Evolutionary conservation across 2,329 filamentous ascomycete genomes (phyloP).

Genomic region (Aspergillus hiratsukae): DNA sequence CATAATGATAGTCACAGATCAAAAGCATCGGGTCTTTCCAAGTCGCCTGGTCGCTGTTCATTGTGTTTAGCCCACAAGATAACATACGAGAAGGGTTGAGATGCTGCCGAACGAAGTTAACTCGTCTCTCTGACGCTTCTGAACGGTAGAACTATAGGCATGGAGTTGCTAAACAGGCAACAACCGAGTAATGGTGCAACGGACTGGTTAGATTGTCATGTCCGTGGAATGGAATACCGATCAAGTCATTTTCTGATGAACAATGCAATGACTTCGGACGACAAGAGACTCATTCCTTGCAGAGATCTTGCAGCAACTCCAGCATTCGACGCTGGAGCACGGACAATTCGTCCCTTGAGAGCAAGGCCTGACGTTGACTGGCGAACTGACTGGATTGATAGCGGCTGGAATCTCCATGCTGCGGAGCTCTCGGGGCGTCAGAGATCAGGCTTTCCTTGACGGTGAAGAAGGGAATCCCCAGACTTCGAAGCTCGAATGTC

Average conservation of each 20-base stretch:
- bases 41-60: not conserved
- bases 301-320: conserved; percentile 49
- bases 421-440: conserved; percentile 7
- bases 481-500: conserved; percentile 49
- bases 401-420: not conserved
- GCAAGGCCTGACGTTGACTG: conserved; percentile 11
- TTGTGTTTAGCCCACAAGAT: not conserved
- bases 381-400: not conserved
- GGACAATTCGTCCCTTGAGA: conserved; percentile 41
- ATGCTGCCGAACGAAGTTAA: not conserved
- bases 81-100: not conserved
- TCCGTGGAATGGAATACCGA: not conserved
- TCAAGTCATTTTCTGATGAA: not conserved
- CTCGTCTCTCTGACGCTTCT: not conserved
- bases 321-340: conserved; percentile 47
- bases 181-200: not conserved
- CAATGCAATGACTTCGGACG: not conserved
- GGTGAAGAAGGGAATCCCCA: conserved; percentile 61
- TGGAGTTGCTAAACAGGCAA: not conserved
- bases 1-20: conserved; percentile 17
- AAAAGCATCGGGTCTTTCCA: not conserved
- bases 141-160: not conserved
- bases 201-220: not conserved
- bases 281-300: conserved; percentile 27
- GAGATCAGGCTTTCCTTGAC: conserved; percentile 43